These are phyloP conservation scores for Salvia splendens DNA, from an alignment of 257 asterid species.

Conservation along the genomic window DNA sequence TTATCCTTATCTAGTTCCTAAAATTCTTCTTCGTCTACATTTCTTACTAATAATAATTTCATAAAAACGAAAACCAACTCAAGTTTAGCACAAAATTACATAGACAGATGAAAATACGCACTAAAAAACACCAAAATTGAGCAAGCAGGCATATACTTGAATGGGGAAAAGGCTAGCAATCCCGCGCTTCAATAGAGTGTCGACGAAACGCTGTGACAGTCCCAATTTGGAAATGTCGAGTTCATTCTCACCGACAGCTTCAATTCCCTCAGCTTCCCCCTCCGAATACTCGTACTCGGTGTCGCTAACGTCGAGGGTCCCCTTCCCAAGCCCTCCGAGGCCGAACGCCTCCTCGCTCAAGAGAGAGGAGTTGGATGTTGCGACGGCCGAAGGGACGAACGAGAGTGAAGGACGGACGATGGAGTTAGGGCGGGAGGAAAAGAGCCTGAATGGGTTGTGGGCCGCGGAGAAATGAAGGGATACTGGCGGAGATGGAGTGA, in stretches of 20 bases:
- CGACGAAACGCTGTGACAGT: constrained; percentile 74
- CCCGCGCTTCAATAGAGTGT: constrained; percentile 74
- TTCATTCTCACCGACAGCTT: constrained; percentile 44
- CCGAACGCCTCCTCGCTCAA: constrained; percentile 88
- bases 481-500: constrained; percentile 41
- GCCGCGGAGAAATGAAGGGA: constrained; percentile 52
- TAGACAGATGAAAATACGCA: neutral
- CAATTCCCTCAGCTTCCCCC: constrained; percentile 37
- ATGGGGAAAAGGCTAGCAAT: constrained; percentile 85
- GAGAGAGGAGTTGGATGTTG: constrained; percentile 70
- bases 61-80: neutral
- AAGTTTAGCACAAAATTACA: neutral
- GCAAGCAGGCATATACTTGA: constrained; percentile 32
- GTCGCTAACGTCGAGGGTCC: constrained; percentile 42
- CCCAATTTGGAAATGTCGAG: constrained; percentile 64
- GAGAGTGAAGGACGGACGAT: constrained; percentile 40
- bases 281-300: constrained; percentile 47
- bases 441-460: constrained; percentile 39
- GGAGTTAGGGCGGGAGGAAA: constrained; percentile 43
- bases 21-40: neutral
- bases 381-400: constrained; percentile 62
- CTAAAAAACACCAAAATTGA: neutral
- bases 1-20: neutral
- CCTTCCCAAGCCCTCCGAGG: constrained; percentile 60
- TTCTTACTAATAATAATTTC: neutral